Percentiles rank a stretch among this genome's conserved stretches.
Conservation (phyloP, 495 filamentous ascomycete species). For the Aspergillus wentii region DNA sequence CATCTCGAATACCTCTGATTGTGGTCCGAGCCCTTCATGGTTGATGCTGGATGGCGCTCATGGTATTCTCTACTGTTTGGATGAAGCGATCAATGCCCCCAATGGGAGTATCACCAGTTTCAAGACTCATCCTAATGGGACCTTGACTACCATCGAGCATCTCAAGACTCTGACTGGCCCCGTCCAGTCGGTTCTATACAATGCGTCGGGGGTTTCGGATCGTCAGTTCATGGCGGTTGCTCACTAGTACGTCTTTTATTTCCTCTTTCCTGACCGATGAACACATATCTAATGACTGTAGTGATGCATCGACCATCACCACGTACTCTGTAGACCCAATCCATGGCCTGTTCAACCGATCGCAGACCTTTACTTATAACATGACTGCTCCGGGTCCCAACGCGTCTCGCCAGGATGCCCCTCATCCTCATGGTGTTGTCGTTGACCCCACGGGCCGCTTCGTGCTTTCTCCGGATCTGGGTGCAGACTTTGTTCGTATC, state of each 20-base stretch:
- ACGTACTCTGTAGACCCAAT: constrained; percentile 10
- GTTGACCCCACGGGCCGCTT: constrained; percentile 58
- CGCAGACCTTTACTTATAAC: constrained; percentile 44
- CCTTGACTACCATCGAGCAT: constrained; percentile 4
- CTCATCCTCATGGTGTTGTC: constrained; percentile 58
- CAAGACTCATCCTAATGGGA: constrained; percentile 9
- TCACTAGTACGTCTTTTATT: constrained; percentile 25
- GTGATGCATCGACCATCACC: constrained; percentile 14
- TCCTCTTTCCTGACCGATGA: constrained; percentile 1
- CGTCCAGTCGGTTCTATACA: constrained; percentile 14
- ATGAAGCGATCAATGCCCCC: constrained; percentile 11
- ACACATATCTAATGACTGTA: not conserved
- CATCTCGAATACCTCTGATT: constrained; percentile 8
- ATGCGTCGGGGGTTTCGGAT: constrained; percentile 1
- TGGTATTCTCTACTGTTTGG: constrained; percentile 12
- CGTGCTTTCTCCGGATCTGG: constrained; percentile 59
- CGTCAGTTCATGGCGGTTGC: constrained; percentile 17
- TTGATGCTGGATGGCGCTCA: constrained; percentile 12
- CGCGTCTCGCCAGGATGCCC: constrained; percentile 48
- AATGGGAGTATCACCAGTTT: constrained; percentile 17
- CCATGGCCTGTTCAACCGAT: constrained; percentile 7
- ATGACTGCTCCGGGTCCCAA: constrained; percentile 38
- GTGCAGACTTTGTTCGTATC: constrained; percentile 57
- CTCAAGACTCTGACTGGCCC: constrained; percentile 12
- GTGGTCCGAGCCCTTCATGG: constrained; percentile 17